phyloP scores from a whole-genome alignment of 768 basidiomycete species.

The Polyporus arcularius region DNA sequence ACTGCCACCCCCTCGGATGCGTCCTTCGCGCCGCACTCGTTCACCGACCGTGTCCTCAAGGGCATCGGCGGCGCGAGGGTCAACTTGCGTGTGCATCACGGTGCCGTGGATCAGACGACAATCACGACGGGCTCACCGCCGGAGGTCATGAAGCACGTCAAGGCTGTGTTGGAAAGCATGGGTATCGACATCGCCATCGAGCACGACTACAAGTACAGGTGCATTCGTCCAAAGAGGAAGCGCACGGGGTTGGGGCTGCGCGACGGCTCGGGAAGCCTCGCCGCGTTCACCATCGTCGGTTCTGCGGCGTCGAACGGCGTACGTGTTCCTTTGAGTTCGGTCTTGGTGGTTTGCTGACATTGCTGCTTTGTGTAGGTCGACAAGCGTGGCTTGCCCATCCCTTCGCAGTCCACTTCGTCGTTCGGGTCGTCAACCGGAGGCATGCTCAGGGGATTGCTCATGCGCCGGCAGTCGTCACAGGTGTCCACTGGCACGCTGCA shows the following conservation, averaged over 20 bases:
- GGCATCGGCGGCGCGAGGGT: constrained; percentile 37
- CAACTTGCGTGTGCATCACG: constrained; percentile 75
- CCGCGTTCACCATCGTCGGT: constrained; percentile 77
- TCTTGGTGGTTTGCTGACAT: constrained; percentile 9
- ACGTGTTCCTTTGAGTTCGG: constrained; percentile 34
- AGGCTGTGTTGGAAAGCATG: constrained; percentile 80
- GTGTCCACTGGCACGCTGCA: constrained; percentile 45
- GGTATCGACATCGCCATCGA: constrained; percentile 88
- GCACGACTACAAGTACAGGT: constrained; percentile 88
- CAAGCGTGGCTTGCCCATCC: constrained; percentile 83
- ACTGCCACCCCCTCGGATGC: constrained; percentile 36
- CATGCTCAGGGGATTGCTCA: constrained; percentile 85
- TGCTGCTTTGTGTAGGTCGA: constrained; percentile 70
- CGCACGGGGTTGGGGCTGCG: constrained; percentile 54
- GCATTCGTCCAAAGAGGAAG: constrained; percentile 75
- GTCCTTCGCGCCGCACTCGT: constrained; percentile 33
- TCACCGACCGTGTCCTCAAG: constrained; percentile 32
- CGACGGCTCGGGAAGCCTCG: constrained; percentile 48
- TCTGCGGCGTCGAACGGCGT: constrained; percentile 88
- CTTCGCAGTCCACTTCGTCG: constrained; percentile 59
- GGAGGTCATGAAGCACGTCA: constrained; percentile 86
- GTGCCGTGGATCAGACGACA: constrained; percentile 87
- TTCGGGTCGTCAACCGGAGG: constrained; percentile 65
- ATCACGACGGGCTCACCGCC: constrained; percentile 83
- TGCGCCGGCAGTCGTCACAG: constrained; percentile 90